Evolutionary conservation across 2,329 filamentous ascomycete genomes (phyloP).

Genomic region (Dissoconium aciculare): DNA sequence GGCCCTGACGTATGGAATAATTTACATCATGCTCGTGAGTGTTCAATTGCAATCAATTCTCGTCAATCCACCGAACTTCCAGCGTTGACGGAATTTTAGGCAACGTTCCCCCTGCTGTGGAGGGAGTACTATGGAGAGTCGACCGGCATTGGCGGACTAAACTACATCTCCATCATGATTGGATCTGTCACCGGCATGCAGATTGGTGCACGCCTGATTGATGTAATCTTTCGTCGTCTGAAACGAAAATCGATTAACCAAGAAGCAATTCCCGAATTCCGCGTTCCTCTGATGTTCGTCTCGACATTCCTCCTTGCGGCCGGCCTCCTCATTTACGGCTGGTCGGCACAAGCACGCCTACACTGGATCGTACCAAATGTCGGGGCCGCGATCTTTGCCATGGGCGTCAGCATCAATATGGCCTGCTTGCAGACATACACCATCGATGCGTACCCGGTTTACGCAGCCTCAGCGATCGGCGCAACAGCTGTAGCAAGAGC

Average conservation of each 20-base stretch:
- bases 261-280: conserved; percentile 26
- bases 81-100: too few species aligned
- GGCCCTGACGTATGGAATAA: conserved; percentile 22
- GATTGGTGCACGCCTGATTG: conserved; percentile 16
- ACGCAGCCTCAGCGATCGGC: conserved; percentile 35
- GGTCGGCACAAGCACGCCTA: conserved; percentile 33
- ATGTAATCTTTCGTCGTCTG: conserved; percentile 17
- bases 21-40: conserved; percentile 19
- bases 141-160: conserved; percentile 19
- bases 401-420: conserved; percentile 38
- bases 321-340: conserved; percentile 44
- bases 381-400: conserved; percentile 38
- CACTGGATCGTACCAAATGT: conserved; percentile 47
- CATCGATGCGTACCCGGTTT: conserved; percentile 36
- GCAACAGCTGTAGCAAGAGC: conserved; percentile 40
- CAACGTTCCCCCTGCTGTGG: conserved; percentile 15
- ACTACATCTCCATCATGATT: conserved; percentile 19
- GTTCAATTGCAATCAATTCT: too few species aligned
- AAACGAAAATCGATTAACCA: conserved; percentile 16
- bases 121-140: conserved; percentile 17
- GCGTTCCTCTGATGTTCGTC: conserved; percentile 37
- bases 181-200: conserved; percentile 26
- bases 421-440: conserved; percentile 45
- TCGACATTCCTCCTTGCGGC: conserved; percentile 36
- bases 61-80: too few species aligned